These are phyloP conservation scores for Salvia hispanica DNA, from an alignment of 257 asterid genomes.

Conservation along the genomic window DNA sequence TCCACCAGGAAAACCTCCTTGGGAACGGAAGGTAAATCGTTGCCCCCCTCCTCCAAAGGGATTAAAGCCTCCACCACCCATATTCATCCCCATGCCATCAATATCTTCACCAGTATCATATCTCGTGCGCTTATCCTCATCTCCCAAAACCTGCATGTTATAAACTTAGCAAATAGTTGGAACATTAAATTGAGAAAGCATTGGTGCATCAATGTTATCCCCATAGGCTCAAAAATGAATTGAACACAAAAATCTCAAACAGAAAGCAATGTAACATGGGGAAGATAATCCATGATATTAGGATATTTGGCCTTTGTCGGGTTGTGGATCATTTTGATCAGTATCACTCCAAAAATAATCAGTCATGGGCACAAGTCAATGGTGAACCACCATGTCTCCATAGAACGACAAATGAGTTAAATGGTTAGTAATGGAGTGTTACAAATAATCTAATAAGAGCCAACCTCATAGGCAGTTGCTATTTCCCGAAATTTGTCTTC, in stretches of 20 bases:
- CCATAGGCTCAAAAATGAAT: background rate
- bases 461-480: slow-evolving; percentile 97
- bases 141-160: slow-evolving; percentile 67
- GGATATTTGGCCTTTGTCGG: too few species aligned
- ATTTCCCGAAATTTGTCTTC: slow-evolving; percentile 82
- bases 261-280: background rate
- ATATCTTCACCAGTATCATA: slow-evolving; percentile 88
- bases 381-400: background rate
- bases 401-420: background rate
- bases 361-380: background rate
- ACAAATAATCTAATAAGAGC: background rate
- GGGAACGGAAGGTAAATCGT: slow-evolving; percentile 77
- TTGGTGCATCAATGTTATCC: slow-evolving; percentile 6
- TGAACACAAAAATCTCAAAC: background rate
- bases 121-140: slow-evolving; percentile 81
- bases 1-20: slow-evolving; percentile 75
- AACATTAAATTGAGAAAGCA: background rate
- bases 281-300: background rate
- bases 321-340: too few species aligned
- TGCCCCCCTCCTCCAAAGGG: slow-evolving; percentile 89
- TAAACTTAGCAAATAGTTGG: background rate
- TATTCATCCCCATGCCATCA: slow-evolving; percentile 64
- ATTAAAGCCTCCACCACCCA: slow-evolving; percentile 83
- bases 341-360: too few species aligned
- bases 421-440: background rate